Percentiles rank a stretch among this genome's conserved stretches.
These are phyloP conservation scores for Brassica cretica DNA, from an alignment of 345 rosid species.

Conservation along the genomic window DNA sequence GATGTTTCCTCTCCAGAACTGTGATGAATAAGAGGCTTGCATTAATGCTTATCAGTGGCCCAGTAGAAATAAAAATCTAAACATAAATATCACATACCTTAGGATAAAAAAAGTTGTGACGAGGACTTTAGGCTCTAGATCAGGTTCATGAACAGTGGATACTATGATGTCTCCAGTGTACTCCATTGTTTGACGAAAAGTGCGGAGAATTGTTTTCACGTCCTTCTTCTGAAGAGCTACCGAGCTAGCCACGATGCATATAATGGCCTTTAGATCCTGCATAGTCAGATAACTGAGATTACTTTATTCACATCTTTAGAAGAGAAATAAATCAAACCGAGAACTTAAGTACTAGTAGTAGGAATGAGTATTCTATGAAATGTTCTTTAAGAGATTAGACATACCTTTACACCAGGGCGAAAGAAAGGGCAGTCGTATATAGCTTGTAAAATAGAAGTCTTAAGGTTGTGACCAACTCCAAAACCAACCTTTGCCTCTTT, in stretches of 20 bases:
- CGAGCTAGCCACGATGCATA: constrained; percentile 72
- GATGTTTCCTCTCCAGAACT: constrained; percentile 42
- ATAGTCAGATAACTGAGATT: neutral
- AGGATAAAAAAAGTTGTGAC: constrained; percentile 64
- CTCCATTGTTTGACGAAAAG: constrained; percentile 63
- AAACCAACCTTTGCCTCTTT: constrained; percentile 88
- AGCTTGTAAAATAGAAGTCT: constrained; percentile 65
- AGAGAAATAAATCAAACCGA: neutral
- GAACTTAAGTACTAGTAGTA: neutral
- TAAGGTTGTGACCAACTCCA: constrained; percentile 72
- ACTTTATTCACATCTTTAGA: neutral
- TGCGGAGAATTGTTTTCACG: constrained; percentile 49
- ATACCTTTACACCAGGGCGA: constrained; percentile 69
- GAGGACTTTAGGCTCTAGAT: constrained; percentile 57
- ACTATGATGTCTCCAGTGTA: constrained; percentile 61
- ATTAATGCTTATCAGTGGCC: constrained; percentile 29
- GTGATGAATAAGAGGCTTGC: constrained; percentile 34
- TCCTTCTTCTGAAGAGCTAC: constrained; percentile 45
- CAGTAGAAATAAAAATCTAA: neutral
- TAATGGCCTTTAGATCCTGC: constrained; percentile 63
- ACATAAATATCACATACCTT: constrained; percentile 53
- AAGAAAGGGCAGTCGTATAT: constrained; percentile 83
- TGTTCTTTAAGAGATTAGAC: constrained; percentile 10
- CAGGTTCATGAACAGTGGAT: constrained; percentile 60
- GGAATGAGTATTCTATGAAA: neutral